Evolutionary conservation across 2,329 filamentous ascomycete species (phyloP), one percentile per base, ranked within the genome.

Genomic region (Pseudogymnoascus sp.): DNA sequence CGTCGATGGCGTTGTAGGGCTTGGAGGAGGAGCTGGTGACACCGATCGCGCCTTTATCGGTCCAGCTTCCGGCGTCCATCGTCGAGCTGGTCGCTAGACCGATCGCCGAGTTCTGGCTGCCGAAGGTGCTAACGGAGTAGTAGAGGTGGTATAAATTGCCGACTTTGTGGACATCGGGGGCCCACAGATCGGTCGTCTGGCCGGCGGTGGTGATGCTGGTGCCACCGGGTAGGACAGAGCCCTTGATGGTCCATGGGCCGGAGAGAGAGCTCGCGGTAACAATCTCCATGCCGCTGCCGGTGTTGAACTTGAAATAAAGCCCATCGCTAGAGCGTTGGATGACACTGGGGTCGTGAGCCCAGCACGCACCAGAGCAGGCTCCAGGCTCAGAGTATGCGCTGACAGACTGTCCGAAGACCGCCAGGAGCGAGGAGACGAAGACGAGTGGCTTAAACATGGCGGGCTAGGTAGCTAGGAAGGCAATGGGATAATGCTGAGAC

Each of bases 1-100:
- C 74, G 69, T 87, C 89, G 69, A 91, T 86, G 54, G 83, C 81
- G 69, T 86, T 86, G 75, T 85, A 86, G 4, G 73, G 63, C 64
- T 78, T 79, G 19, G 74, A 68, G 10, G 74, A 62, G 16, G 73
- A 65, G 62, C 82, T 78, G 19, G 73, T 76, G 65, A 88, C 75
- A 8, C 85, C 83, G 0, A 79, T 81, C 13, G 78, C 67, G 43
- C 86, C 86, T 14, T 77, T 79, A 71, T 89, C 85, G 1, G 80
- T 85, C 85, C 85, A 89, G n/a, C 76, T 78, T 41, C 83, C 84
- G 13, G 78, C 75, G 31, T 84, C 80, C 72, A 83, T 73, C 0
- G 77, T 80, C 0, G 74, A 68, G 1, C 71, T 74, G 21, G 68
- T 71, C 3, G 70, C 71, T 13, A 73, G 67, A 14, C 83, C 83